phyloP scores from a whole-genome alignment of 23 red algal genomes.

The Gracilaria caudata region DNA sequence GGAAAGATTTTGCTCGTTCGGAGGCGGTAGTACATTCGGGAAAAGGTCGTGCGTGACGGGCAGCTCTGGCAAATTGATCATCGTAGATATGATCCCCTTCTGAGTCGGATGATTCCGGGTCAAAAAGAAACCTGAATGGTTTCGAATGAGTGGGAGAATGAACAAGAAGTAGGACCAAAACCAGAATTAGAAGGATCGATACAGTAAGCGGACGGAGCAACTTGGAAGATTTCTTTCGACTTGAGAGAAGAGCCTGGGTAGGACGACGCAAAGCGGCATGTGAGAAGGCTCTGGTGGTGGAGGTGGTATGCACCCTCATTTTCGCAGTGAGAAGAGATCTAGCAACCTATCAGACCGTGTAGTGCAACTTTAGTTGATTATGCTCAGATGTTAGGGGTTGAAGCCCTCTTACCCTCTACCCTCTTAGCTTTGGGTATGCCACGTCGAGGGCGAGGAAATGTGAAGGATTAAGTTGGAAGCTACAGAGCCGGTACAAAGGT shows the following conservation, averaged over 20 bases:
- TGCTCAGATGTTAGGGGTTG: too few species aligned
- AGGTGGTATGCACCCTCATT: background rate
- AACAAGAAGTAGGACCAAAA: background rate
- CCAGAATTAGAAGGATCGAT: background rate
- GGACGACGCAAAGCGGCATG: background rate
- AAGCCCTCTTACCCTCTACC: too few species aligned
- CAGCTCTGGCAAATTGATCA: conserved; percentile 21
- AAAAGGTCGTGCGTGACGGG: conserved; percentile 31
- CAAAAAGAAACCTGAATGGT: background rate
- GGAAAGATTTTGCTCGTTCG: conserved; percentile 52
- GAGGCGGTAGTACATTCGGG: conserved; percentile 22
- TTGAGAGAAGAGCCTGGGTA: background rate
- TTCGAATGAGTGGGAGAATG: background rate
- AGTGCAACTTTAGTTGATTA: background rate
- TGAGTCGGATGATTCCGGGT: background rate
- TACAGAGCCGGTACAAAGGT: too few species aligned
- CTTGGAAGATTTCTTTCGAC: conserved; percentile 1
- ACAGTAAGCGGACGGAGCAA: conserved; percentile 6
- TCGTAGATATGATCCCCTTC: background rate
- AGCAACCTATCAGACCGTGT: background rate
- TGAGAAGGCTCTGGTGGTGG: background rate
- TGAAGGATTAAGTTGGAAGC: too few species aligned
- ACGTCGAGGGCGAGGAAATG: too few species aligned
- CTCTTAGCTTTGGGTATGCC: too few species aligned
- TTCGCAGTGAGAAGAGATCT: background rate